These are phyloP conservation scores for Phragmites australis DNA, from an alignment of 176 grass and related monocot genomes.

Conservation along the genomic window DNA sequence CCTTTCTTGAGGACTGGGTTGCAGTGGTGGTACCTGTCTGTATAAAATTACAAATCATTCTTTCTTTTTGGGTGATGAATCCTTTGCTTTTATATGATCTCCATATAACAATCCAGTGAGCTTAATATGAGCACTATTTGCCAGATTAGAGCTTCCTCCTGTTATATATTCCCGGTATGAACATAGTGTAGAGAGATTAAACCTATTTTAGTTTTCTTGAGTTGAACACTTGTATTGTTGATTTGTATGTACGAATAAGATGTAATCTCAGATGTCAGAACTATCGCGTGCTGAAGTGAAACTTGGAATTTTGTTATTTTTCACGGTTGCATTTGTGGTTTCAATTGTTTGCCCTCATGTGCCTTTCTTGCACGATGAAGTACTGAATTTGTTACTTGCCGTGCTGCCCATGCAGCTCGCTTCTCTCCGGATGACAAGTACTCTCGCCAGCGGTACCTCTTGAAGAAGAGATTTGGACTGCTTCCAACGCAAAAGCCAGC, in stretches of 20 bases:
- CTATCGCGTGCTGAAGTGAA: neutral
- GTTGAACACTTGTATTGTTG: neutral
- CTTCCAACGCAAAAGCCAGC: conserved; percentile 78
- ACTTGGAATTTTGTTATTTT: neutral
- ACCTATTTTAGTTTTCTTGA: neutral
- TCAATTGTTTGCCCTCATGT: neutral
- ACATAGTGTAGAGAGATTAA: neutral
- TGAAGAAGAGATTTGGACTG: conserved; percentile 94
- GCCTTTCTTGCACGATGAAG: neutral
- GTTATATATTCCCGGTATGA: neutral
- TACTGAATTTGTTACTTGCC: conserved; percentile 14
- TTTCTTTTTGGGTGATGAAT: neutral
- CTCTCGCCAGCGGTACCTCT: conserved; percentile 66
- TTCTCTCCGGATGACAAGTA: conserved; percentile 94
- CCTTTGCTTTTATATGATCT: neutral
- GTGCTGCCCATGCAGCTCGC: conserved; percentile 83
- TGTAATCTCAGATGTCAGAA: neutral
- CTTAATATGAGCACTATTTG: neutral
- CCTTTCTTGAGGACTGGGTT: too few relatives aligned
- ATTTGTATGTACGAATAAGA: neutral
- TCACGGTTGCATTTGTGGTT: neutral
- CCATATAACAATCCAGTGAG: neutral
- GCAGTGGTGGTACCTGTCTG: neutral
- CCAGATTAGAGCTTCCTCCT: neutral
- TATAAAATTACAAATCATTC: neutral